phyloP scores from a whole-genome alignment of 768 basidiomycete species.

The Tricholoma flavovirens region DNA sequence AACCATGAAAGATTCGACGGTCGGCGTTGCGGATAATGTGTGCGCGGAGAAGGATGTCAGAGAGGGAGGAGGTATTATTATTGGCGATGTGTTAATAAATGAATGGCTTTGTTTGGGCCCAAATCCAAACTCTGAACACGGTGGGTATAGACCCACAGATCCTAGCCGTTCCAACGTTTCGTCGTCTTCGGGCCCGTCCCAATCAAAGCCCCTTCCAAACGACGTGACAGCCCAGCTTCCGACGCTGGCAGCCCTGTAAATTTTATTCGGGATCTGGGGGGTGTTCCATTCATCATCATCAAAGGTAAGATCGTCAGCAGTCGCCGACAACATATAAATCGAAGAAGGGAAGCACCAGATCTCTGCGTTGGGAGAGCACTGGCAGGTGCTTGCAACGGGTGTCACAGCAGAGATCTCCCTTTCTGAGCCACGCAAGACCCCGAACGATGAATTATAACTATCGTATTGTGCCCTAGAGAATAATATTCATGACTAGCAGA shows the following conservation, averaged over 20 bases:
- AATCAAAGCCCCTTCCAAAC: slow-evolving; percentile 78
- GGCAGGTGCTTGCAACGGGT: slow-evolving; percentile 4
- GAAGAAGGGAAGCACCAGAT: slow-evolving; percentile 3
- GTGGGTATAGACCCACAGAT: slow-evolving; percentile 7
- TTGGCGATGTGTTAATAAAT: slow-evolving; percentile 29
- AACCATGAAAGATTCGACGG: slow-evolving; percentile 23
- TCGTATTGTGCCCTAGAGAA: background rate
- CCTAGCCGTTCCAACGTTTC: slow-evolving; percentile 16
- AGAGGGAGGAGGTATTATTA: slow-evolving; percentile 18
- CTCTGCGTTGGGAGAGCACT: slow-evolving; percentile 4
- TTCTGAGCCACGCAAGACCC: slow-evolving; percentile 4
- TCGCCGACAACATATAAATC: slow-evolving; percentile 52
- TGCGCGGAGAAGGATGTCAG: slow-evolving; percentile 20
- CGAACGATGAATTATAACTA: background rate
- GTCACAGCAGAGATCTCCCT: background rate
- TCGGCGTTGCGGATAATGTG: slow-evolving; percentile 23
- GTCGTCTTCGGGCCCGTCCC: slow-evolving; percentile 44
- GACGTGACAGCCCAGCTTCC: slow-evolving; percentile 84
- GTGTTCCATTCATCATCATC: slow-evolving; percentile 69
- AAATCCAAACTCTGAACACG: slow-evolving; percentile 17
- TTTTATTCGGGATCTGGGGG: slow-evolving; percentile 39
- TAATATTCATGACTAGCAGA: background rate
- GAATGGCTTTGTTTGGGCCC: slow-evolving; percentile 32
- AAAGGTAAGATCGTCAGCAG: slow-evolving; percentile 55
- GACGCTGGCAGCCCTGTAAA: slow-evolving; percentile 61